A percentile compares a stretch with the other conserved stretches of the same genome.
Conservation (phyloP, 1,284 basidiomycete genomes). For the Papiliotrema flavescens region DNA sequence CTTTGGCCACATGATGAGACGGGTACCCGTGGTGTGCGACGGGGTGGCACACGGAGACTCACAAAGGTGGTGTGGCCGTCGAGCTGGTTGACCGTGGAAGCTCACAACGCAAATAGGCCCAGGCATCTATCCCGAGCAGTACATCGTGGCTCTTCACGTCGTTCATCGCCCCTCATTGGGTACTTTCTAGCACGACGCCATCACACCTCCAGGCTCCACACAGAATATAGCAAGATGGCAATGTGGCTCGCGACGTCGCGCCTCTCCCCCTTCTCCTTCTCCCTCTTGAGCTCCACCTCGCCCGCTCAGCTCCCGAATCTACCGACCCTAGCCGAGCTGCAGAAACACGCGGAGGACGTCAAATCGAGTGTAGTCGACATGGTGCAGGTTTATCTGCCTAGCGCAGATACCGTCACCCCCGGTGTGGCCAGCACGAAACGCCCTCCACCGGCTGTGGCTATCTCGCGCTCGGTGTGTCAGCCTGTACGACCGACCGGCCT, state of each 20-base stretch:
- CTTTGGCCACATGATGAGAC: too few species aligned
- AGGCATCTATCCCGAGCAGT: too few species aligned
- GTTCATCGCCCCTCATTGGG: too few species aligned
- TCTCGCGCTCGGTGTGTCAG: neutral
- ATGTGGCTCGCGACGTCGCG: neutral
- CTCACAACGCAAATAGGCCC: too few species aligned
- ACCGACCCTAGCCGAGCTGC: slow-evolving; percentile 17
- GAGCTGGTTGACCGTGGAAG: too few species aligned
- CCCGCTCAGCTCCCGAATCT: slow-evolving; percentile 5
- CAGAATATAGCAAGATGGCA: neutral
- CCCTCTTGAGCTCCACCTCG: slow-evolving; percentile 10
- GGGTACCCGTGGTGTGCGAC: too few species aligned
- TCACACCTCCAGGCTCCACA: too few species aligned
- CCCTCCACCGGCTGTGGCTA: neutral
- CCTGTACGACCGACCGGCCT: neutral
- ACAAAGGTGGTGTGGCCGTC: too few species aligned
- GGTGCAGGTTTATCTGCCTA: neutral
- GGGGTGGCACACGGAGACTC: too few species aligned
- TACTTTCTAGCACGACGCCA: too few species aligned
- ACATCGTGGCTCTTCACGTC: too few species aligned
- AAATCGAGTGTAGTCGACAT: neutral
- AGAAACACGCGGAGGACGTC: slow-evolving; percentile 10
- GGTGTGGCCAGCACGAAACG: neutral
- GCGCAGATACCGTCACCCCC: neutral
- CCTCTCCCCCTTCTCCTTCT: slow-evolving; percentile 8